Base-by-base conservation (phyloP, 176 grass and related monocot species). In the barley (Hordeum vulgare) region DNA sequence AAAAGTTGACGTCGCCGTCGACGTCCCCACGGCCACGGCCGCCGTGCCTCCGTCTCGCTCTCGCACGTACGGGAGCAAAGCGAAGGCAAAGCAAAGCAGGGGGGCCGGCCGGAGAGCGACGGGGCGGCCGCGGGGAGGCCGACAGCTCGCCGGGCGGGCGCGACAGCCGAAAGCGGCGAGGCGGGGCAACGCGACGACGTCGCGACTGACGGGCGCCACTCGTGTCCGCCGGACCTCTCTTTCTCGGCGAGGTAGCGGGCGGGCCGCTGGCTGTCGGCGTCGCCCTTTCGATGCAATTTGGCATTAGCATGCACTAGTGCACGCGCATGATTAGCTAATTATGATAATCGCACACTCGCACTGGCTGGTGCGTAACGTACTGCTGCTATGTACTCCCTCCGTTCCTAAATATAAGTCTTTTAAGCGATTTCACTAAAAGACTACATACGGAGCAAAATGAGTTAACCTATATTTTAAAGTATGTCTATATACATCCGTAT, bases 261-360 rank as follows among this genome's bases (percentile, higher is more conserved):
- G 34, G 9, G 51, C 74, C 15, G 47, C 47, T 0, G 47, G 67
- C 77, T 77, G 77, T 84, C 75, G 17, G 27, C 78, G 82, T 77
- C 59, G 83, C 83, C 83, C 89, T 91, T 94, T 85, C 65, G 60
- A 87, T 53, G 81, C 84, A 75, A 33, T 77, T 77, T 54, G 58
- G 59, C 89, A 89, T 85, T 76, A 88, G 57, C 35, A n/a, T n/a
- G n/a, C n/a, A 17, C 40, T 28, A 26, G 40, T 28, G 15, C 24
- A 24, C 7, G 7, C 15, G 58, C 77, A 58, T 9, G 66, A 82
- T 84, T 86, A 76, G 37, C 57, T 76, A 78, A 91, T 56, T 20
- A 53, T 87, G 25, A 78, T 76, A 54, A 20, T 71, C 15, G 17
- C 58, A 45, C 12, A 27, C 69, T 67, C 4, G 33, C 8, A 9